Evolutionary conservation across 1,139 yeast species (phyloP).

Genomic region (Lipomyces yarrowii): DNA sequence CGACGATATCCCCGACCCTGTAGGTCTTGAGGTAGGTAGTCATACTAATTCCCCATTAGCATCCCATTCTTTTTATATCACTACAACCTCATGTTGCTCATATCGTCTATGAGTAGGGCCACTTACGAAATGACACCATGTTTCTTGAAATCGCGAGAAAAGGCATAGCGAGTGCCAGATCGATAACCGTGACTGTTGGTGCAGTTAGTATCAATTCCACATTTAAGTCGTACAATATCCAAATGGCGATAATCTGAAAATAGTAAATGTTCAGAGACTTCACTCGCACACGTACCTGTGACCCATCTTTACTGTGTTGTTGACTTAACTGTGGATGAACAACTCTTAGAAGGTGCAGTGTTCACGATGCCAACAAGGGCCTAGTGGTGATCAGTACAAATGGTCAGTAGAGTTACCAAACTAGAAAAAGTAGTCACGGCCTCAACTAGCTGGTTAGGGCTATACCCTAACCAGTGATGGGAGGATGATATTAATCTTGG

Average conservation of each 20-base stretch:
- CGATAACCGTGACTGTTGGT: slow-evolving; percentile 91
- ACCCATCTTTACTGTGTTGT: slow-evolving; percentile 61
- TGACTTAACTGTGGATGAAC: background rate
- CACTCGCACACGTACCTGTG: slow-evolving; percentile 57
- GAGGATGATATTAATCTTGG: too few relatives aligned
- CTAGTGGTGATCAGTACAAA: background rate
- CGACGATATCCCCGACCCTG: slow-evolving; percentile 99
- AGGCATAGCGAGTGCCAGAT: slow-evolving; percentile 99
- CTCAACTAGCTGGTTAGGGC: background rate
- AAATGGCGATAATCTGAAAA: background rate
- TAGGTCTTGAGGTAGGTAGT: slow-evolving; percentile 96
- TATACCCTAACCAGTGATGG: background rate
- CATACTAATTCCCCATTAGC: slow-evolving; percentile 45
- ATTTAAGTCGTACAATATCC: background rate
- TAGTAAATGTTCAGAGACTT: background rate
- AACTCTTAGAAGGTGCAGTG: background rate
- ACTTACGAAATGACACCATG: slow-evolving; percentile 80
- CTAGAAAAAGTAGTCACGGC: background rate
- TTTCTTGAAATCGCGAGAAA: slow-evolving; percentile 99
- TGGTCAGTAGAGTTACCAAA: background rate
- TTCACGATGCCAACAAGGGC: background rate
- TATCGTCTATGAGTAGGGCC: background rate
- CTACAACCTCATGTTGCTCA: slow-evolving; percentile 10
- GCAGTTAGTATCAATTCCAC: background rate
- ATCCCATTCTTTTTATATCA: background rate